Evolutionary conservation across 1,284 basidiomycete genomes (phyloP).

Genomic region (Cystobasidiaceae sp.): DNA sequence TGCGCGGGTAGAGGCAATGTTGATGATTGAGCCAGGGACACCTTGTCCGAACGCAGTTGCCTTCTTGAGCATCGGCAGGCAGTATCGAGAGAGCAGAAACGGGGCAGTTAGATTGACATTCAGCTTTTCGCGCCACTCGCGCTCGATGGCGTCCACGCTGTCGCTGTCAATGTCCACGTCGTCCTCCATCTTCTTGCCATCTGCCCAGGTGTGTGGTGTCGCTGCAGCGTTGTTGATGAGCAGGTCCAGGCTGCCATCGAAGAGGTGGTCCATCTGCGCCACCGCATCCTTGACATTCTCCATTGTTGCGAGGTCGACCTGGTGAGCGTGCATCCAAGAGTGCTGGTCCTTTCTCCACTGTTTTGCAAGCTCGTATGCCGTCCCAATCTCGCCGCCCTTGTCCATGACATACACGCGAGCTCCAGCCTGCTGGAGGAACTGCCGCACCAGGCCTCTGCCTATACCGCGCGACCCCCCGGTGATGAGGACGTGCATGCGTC

Average conservation of each 20-base stretch:
- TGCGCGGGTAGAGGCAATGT: constrained; percentile 21
- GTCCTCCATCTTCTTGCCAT: neutral
- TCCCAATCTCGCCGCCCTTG: neutral
- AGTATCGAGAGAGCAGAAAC: constrained; percentile 8
- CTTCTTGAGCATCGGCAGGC: neutral
- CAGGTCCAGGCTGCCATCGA: constrained; percentile 14
- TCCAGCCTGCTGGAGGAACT: constrained; percentile 2
- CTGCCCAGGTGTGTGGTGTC: constrained; percentile 16
- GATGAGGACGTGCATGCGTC: neutral
- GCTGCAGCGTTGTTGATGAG: constrained; percentile 26
- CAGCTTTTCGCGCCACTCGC: constrained; percentile 15
- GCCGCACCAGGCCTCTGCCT: constrained; percentile 1
- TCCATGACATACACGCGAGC: constrained; percentile 1
- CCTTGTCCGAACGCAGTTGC: neutral
- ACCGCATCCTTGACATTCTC: neutral
- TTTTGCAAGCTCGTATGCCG: neutral
- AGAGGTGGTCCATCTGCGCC: neutral
- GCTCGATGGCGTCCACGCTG: neutral
- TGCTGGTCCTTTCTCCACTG: neutral
- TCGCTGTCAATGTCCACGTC: neutral
- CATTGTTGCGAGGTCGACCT: constrained; percentile 2
- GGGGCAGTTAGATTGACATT: constrained; percentile 20
- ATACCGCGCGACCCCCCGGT: constrained; percentile 10
- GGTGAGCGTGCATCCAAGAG: neutral
- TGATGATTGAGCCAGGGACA: constrained; percentile 14